phyloP scores from a whole-genome alignment of 345 rosid species.

The Cochlearia excelsa region DNA sequence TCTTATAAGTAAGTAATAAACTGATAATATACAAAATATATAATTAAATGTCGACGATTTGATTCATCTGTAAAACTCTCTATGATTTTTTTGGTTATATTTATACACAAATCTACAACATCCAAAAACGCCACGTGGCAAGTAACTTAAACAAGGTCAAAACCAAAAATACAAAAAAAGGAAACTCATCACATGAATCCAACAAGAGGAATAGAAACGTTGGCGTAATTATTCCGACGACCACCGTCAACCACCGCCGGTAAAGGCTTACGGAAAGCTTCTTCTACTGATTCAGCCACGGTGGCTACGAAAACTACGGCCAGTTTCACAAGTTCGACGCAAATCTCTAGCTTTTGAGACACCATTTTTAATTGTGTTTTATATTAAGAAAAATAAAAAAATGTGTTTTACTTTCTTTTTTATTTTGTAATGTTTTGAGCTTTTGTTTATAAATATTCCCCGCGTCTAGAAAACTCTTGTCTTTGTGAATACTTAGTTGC shows the following conservation, averaged over 20 bases:
- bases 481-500: constrained; percentile 26
- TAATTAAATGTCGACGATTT: constrained; percentile 6
- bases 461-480: constrained; percentile 22
- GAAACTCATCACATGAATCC: constrained; percentile 49
- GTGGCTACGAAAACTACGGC: constrained; percentile 43
- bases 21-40: neutral
- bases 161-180: neutral
- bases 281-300: constrained; percentile 48
- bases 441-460: constrained; percentile 27
- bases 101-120: constrained; percentile 28
- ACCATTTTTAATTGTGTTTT: constrained; percentile 35
- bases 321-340: constrained; percentile 43
- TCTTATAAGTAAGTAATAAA: neutral
- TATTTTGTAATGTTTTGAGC: constrained; percentile 16
- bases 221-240: constrained; percentile 25
- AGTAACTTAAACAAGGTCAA: constrained; percentile 16
- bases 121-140: constrained; percentile 25
- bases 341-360: constrained; percentile 48
- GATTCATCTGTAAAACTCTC: constrained; percentile 29
- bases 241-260: constrained; percentile 12
- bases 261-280: constrained; percentile 28
- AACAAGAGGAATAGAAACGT: constrained; percentile 40
- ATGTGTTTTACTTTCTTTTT: neutral
- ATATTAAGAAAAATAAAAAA: neutral
- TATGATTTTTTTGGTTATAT: constrained; percentile 14